Evolutionary conservation across 164 flowering plant species (phyloP), one percentile per base, ranked within the genome.

Genomic region (Nymphaea colorata): DNA sequence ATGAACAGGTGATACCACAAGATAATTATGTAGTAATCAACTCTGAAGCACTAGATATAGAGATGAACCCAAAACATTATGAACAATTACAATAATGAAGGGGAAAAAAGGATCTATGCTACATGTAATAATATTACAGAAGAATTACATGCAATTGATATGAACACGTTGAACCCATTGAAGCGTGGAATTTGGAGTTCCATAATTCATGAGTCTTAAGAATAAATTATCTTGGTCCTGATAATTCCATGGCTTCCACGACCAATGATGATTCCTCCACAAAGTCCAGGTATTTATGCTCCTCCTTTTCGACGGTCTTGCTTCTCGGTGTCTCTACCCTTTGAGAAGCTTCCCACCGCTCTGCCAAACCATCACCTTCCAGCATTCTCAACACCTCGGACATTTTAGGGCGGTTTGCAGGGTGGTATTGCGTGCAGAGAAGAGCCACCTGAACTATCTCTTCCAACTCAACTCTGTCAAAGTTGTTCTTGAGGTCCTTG

Each of bases 221-320:
- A 51, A 8, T 51, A 8, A 8, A 3, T 51, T 15, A 51, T 51
- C 57, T 51, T 51, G 96, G 96, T 15, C 96, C 96, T 11, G 96
- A 90, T 64, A 90, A 92, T 78, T 90, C 96, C 82, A 90, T 88
- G n/a, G 94, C 94, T 76, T 90, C 96, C 2, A 90, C 74, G 36
- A 85, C 84, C 61, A 88, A 84, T 0, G 94, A 83, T 4, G 88
- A 86, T 64, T 90, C 96, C 64, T 90, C 92, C 57, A 86, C 76
- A 59, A 62, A 85, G 66, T 86, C 88, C 4, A 87, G 77, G 69
- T 88, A 88, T 67, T 78, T 82, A 67, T 79, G 76, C 10, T 83
- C 79, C 18, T 75, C 74, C 71, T 79, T 70, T 62, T 87, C 91
- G 25, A 65, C 73, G 2, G 88, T 76, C 43, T 82, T 78, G 43